Conservation (phyloP, 257 asterid species). For the Penstemon eatonii region DNA sequence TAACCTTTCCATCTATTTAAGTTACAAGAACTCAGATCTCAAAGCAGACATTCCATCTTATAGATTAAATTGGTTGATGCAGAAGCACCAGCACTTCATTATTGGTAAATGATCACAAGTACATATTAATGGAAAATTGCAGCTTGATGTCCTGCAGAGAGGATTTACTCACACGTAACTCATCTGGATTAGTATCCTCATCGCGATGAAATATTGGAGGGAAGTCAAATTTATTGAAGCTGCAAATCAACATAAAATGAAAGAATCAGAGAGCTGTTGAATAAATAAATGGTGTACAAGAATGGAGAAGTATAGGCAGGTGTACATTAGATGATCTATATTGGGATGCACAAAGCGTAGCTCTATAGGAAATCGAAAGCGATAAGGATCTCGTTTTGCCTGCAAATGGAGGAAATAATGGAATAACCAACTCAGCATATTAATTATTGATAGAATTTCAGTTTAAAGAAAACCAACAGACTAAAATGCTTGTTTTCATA, state of each 20-base stretch:
- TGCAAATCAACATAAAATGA: slow-evolving; percentile 44
- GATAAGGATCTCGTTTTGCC: slow-evolving; percentile 95
- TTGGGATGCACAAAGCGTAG: slow-evolving; percentile 89
- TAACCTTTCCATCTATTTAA: slow-evolving; percentile 14
- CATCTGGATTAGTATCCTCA: slow-evolving; percentile 81
- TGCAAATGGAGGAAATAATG: slow-evolving; percentile 47
- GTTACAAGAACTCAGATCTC: background rate
- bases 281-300: slow-evolving; percentile 9
- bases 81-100: slow-evolving; percentile 14
- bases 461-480: background rate
- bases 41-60: slow-evolving; percentile 9
- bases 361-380: slow-evolving; percentile 95
- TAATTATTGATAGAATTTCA: slow-evolving; percentile 7
- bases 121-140: slow-evolving; percentile 5
- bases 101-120: background rate
- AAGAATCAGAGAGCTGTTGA: slow-evolving; percentile 29
- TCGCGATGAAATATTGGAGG: slow-evolving; percentile 96
- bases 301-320: slow-evolving; percentile 21
- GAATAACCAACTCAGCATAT: slow-evolving; percentile 21
- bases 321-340: slow-evolving; percentile 89
- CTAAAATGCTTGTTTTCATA: slow-evolving; percentile 7
- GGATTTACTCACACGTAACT: slow-evolving; percentile 75
- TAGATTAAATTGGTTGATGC: slow-evolving; percentile 11
- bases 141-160: slow-evolving; percentile 15
- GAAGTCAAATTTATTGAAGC: slow-evolving; percentile 80